phyloP scores from a whole-genome alignment of 2,329 filamentous ascomycete species.

The Pyricularia grisea region DNA sequence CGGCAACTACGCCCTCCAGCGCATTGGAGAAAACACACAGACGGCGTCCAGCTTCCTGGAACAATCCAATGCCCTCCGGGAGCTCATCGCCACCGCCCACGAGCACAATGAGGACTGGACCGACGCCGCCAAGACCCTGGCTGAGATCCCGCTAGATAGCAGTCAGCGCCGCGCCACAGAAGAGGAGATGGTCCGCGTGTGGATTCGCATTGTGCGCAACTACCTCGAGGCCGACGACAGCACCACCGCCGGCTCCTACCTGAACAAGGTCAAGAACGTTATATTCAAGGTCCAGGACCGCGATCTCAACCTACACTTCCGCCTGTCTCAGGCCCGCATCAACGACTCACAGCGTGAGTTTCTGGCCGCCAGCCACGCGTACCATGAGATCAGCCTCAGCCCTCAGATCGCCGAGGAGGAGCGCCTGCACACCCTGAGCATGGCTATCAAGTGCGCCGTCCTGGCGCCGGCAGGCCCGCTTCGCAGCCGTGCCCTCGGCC shows the following conservation, averaged over 20 bases:
- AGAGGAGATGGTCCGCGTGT: conserved; percentile 73
- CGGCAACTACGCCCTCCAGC: conserved; percentile 61
- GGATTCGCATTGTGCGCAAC: conserved; percentile 90
- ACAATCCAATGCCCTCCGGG: conserved; percentile 69
- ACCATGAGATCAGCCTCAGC: conserved; percentile 78
- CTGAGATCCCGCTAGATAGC: conserved; percentile 79
- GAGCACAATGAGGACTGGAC: conserved; percentile 74
- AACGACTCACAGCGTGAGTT: conserved; percentile 86
- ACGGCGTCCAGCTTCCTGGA: conserved; percentile 67
- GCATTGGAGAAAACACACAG: conserved; percentile 47
- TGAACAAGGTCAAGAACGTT: conserved; percentile 93
- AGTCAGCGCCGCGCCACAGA: conserved; percentile 78
- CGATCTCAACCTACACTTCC: conserved; percentile 72
- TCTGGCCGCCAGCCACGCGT: conserved; percentile 76
- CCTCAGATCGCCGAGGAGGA: conserved; percentile 76
- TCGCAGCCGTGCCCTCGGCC: conserved; percentile 68
- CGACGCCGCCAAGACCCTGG: conserved; percentile 66
- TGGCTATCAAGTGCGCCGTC: conserved; percentile 86
- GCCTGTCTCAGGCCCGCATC: conserved; percentile 86
- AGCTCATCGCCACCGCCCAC: conserved; percentile 74
- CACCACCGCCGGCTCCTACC: conserved; percentile 70
- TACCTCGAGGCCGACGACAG: conserved; percentile 93
- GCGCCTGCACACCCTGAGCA: conserved; percentile 71
- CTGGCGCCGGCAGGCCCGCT: conserved; percentile 84
- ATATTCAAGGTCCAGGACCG: conserved; percentile 70